phyloP scores from a whole-genome alignment of 139 green algal genomes.

The Volvox reticuliferus region DNA sequence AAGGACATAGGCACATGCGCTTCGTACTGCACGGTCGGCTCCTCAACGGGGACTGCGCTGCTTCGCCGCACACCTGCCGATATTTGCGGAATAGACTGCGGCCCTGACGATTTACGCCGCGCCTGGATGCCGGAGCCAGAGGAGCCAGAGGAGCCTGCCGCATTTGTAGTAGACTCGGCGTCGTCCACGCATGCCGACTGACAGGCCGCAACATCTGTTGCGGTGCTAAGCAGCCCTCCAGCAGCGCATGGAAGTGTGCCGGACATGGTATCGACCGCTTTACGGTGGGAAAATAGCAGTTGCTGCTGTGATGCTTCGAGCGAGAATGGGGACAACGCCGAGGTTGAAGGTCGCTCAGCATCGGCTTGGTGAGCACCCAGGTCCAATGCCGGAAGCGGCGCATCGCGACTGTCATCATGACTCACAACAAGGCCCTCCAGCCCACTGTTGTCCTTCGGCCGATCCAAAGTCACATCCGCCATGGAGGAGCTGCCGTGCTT shows the following conservation, averaged over 20 bases:
- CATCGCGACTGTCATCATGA: too few relatives aligned
- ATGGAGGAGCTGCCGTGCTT: too few relatives aligned
- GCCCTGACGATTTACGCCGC: neutral
- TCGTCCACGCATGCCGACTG: too few relatives aligned
- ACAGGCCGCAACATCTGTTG: too few relatives aligned
- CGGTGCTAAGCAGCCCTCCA: too few relatives aligned
- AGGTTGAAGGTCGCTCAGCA: neutral
- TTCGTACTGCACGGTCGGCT: neutral
- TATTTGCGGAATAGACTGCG: neutral
- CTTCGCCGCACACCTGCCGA: neutral
- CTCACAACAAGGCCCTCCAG: too few relatives aligned
- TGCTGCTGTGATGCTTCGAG: neutral
- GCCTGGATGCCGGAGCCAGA: neutral
- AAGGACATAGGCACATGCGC: neutral
- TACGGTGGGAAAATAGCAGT: neutral
- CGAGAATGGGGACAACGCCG: conserved; percentile 5
- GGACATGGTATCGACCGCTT: neutral
- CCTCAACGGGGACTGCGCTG: neutral
- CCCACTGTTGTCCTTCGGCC: too few relatives aligned
- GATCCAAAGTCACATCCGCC: too few relatives aligned
- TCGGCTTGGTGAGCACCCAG: too few relatives aligned
- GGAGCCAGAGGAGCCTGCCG: neutral
- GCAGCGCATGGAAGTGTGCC: too few relatives aligned
- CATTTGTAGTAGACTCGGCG: neutral
- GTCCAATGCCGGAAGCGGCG: too few relatives aligned